Evolutionary conservation across 1,139 yeast species (phyloP), one percentile per base, ranked within the genome.

Genomic region (Saccharomyces pastorianus): DNA sequence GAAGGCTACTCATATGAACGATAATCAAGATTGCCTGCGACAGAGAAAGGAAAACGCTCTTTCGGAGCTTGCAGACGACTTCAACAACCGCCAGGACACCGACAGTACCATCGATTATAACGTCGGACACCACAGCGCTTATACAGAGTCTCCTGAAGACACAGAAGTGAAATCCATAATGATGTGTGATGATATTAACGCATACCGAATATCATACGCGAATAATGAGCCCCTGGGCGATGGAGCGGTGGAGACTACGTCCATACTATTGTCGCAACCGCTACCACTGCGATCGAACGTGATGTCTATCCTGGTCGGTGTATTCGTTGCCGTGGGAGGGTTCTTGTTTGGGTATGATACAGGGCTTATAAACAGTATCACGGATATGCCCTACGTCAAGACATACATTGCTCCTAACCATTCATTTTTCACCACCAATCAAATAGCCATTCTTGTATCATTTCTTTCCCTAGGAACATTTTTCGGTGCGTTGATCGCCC

Each of bases 281-380:
- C 64, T 73, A 1, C 64, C 61, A 64, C 73, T 76, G 57, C 79
- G 81, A 56, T 80, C 85, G 1, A 77, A 83, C 4, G 71, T 74
- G 50, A 81, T 84, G 73, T 88, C 90, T n/a, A 68, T 84, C 47
- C 71, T 78, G 23, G 89, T 86, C 5, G 93, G 93, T 55, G 64
- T 82, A 38, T 83, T 85, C 55, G 90, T 91, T 6, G 91, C 93
- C 23, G 78, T 85, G 23, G 95, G 95, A 46, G 95, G 95, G 0
- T 86, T 87, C 68, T 73, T 87, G 51, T 87, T 85, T 64, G 95
- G 95, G 1, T 86, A 85, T 66, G 96, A 88, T 68, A 88, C 95
- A 1, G 95, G 95, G 3, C 73, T 86, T 49, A 83, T 85, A 53
- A 87, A 87, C 68, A 86, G 85, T 60, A 73, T 87, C 9, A 69